These are phyloP conservation scores for Nicotiana tomentosiformis DNA, from an alignment of 257 asterid genomes.

Conservation along the genomic window DNA sequence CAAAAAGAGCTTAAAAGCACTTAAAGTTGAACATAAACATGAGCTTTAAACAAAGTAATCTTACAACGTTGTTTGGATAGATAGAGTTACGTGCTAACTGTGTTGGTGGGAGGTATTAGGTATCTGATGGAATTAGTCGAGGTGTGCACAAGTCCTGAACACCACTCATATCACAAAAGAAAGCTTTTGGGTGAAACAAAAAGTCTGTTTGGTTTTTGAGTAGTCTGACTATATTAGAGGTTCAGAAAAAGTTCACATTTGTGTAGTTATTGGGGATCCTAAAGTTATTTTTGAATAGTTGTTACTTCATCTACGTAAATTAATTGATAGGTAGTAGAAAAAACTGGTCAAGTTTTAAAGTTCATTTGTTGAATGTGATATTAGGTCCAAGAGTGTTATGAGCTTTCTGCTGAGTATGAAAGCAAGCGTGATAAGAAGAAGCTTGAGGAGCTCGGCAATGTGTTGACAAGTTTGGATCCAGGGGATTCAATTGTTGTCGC, in stretches of 20 bases:
- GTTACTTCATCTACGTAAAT: not conserved
- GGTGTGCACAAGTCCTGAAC: too few relatives aligned
- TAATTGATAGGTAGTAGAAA: not conserved
- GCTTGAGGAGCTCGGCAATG: constrained; percentile 41
- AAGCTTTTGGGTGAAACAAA: not conserved
- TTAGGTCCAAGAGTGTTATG: constrained; percentile 46
- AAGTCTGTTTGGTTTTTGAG: not conserved
- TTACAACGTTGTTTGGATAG: not conserved
- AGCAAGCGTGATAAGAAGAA: constrained; percentile 28
- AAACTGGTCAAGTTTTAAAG: not conserved
- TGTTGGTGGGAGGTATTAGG: too few relatives aligned
- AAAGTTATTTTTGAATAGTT: not conserved
- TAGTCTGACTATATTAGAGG: not conserved
- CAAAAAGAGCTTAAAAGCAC: too few relatives aligned
- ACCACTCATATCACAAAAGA: too few relatives aligned
- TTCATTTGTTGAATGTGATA: not conserved
- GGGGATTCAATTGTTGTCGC: constrained; percentile 53
- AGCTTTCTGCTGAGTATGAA: constrained; percentile 47
- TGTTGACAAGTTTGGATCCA: constrained; percentile 41
- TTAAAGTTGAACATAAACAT: not conserved
- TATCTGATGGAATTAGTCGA: too few relatives aligned
- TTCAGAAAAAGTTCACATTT: not conserved
- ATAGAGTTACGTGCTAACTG: not conserved
- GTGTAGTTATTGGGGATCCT: not conserved
- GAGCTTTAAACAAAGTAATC: not conserved